phyloP scores from a whole-genome alignment of 768 basidiomycete species.

The Auricularia auricula-judae region DNA sequence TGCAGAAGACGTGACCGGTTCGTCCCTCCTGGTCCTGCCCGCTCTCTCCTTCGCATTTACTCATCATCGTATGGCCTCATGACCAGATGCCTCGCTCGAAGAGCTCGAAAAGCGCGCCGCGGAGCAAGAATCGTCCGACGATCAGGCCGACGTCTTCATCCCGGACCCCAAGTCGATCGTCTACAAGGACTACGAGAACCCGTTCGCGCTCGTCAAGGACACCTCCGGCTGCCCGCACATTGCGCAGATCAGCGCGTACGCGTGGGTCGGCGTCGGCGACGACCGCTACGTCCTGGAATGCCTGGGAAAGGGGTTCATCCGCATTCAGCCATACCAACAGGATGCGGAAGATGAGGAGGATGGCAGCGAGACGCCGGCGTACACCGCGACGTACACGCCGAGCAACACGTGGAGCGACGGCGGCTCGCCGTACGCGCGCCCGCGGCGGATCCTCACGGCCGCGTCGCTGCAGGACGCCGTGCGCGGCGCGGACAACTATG shows the following conservation, averaged over 20 bases:
- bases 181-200: constrained; percentile 68
- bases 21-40: constrained; percentile 4
- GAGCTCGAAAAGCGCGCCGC: constrained; percentile 33
- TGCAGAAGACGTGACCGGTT: constrained; percentile 55
- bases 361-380: constrained; percentile 17
- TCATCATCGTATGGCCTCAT: background rate
- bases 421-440: constrained; percentile 43
- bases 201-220: constrained; percentile 43
- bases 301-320: constrained; percentile 56
- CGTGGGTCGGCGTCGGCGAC: constrained; percentile 75
- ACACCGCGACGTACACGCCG: constrained; percentile 44
- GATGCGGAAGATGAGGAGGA: constrained; percentile 9
- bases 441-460: constrained; percentile 43
- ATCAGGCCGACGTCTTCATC: constrained; percentile 17
- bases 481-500: constrained; percentile 61
- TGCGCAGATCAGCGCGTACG: constrained; percentile 38
- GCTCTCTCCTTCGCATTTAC: background rate
- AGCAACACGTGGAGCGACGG: constrained; percentile 27
- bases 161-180: constrained; percentile 53
- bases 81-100: constrained; percentile 40
- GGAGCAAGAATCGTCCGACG: constrained; percentile 1
- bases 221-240: constrained; percentile 37
- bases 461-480: constrained; percentile 47
- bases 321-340: constrained; percentile 37
- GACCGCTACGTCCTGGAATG: constrained; percentile 66